Evolutionary conservation across 257 asterid species (phyloP), one percentile per base, ranked within the genome.

Genomic region (Nicotiana benthamiana): DNA sequence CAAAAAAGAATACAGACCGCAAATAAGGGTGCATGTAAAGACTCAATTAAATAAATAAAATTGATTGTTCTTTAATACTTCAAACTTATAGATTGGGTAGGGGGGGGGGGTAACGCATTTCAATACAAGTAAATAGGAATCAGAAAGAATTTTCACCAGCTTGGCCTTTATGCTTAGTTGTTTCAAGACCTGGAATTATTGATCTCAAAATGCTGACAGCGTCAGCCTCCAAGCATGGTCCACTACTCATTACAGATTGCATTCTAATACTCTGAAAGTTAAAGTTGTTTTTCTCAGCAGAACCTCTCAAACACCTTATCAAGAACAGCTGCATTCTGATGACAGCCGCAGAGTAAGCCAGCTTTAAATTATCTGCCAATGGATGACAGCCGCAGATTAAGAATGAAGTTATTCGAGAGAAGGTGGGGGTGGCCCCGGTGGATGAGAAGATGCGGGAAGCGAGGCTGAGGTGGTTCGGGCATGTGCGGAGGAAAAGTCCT

Each of bases 131-230:
- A 12, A 72, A 43, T 72, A 46, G 61, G 30, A 24, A 13, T 48
- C 61, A 7, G 63, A 27, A 48, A 79, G 60, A 67, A 15, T 22
- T 48, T 48, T 86, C 75, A 95, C 99, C 99, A 87, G 99, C 99
- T 89, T 95, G 98, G 90, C 98, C 98, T 88, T 93, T 95, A 87
- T 95, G 95, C 87, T 83, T 90, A 46, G 94, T 80, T 79, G 84
- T 80, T 81, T 91, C 97, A 53, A 95, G 93, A 83, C 91, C 83
- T 1, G 99, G 99, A 78, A 95, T 91, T 63, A 95, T 89, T 83
- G 97, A 87, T 90, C 90, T 89, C 91, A 95, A 84, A 86, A 93
- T 81, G 81, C 86, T 81, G 81, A 88, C 59, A 79, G 96, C 93
- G 83, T 92, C 97, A 46, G 85, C 90, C 83, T 93, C 96, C 90